phyloP scores from a whole-genome alignment of 257 asterid genomes.

The Thymus mandschuricus region DNA sequence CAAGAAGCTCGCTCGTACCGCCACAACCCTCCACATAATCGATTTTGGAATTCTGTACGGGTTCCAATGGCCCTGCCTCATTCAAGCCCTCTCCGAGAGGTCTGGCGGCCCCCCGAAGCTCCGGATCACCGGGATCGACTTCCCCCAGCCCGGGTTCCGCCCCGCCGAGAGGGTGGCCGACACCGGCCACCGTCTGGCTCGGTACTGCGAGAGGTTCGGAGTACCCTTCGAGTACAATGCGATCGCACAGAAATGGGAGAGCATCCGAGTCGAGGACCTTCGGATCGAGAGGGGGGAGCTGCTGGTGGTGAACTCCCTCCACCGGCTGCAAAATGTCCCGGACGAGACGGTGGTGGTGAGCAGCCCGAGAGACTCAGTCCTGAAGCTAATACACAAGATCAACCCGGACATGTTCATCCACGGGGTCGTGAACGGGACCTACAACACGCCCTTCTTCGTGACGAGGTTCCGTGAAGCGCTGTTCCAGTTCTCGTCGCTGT shows the following conservation, averaged over 20 bases:
- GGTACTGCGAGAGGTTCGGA: conserved; percentile 48
- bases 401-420: conserved; percentile 48
- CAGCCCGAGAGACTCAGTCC: conserved; percentile 47
- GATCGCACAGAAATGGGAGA: conserved; percentile 58
- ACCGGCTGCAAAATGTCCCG: conserved; percentile 45
- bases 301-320: conserved; percentile 46
- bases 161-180: conserved; percentile 54
- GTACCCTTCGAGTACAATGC: conserved; percentile 56
- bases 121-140: conserved; percentile 58
- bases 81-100: conserved; percentile 47
- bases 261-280: conserved; percentile 43
- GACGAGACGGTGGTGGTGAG: conserved; percentile 47
- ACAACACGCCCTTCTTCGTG: conserved; percentile 52
- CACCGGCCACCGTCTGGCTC: conserved; percentile 47
- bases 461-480: conserved; percentile 54
- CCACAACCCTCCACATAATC: conserved; percentile 43
- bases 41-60: conserved; percentile 62
- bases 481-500: conserved; percentile 48
- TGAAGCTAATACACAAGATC: conserved; percentile 46
- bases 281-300: conserved; percentile 37
- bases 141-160: conserved; percentile 60
- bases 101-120: conserved; percentile 56
- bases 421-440: conserved; percentile 48
- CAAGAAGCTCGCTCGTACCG: conserved; percentile 32
- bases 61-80: conserved; percentile 61